Conservation (phyloP, 805 yeast species). For the Komagataella pastoris region DNA sequence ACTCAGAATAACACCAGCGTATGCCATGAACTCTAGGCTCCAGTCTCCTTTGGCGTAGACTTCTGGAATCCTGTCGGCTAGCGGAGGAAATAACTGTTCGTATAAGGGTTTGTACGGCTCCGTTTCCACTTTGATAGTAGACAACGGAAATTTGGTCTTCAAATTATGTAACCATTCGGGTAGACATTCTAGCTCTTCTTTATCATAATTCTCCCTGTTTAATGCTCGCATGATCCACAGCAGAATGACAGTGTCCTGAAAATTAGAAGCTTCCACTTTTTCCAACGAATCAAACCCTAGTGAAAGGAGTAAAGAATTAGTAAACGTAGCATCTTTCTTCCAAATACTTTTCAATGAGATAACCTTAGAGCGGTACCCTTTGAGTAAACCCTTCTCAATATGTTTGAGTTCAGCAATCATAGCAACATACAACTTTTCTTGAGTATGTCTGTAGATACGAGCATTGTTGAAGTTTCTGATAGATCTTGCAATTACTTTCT, state of each 20-base stretch:
- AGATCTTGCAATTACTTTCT: background rate
- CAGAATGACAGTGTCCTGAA: conserved; percentile 44
- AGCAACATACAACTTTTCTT: conserved; percentile 21
- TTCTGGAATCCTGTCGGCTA: conserved; percentile 10
- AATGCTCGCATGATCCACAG: conserved; percentile 51
- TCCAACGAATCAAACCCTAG: conserved; percentile 46
- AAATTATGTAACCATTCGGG: conserved; percentile 38
- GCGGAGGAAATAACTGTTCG: conserved; percentile 18
- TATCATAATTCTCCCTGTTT: conserved; percentile 25
- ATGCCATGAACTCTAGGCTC: conserved; percentile 32
- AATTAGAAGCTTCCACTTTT: conserved; percentile 30
- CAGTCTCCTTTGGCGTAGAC: conserved; percentile 37
- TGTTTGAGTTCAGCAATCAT: conserved; percentile 25
- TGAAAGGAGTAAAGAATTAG: conserved; percentile 37
- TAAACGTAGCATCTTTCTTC: conserved; percentile 24
- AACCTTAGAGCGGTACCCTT: conserved; percentile 14
- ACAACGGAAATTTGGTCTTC: conserved; percentile 16
- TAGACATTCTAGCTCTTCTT: conserved; percentile 19
- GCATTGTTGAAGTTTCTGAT: conserved; percentile 12
- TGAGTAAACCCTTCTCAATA: conserved; percentile 26
- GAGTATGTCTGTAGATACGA: conserved; percentile 24
- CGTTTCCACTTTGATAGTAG: conserved; percentile 37
- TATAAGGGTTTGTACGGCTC: conserved; percentile 39
- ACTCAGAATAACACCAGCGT: conserved; percentile 22
- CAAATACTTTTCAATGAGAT: conserved; percentile 24